A percentile compares a stretch with the other conserved stretches of the same genome.
phyloP scores from a whole-genome alignment of 208 protist genomes.

The Leishmania tropica region DNA sequence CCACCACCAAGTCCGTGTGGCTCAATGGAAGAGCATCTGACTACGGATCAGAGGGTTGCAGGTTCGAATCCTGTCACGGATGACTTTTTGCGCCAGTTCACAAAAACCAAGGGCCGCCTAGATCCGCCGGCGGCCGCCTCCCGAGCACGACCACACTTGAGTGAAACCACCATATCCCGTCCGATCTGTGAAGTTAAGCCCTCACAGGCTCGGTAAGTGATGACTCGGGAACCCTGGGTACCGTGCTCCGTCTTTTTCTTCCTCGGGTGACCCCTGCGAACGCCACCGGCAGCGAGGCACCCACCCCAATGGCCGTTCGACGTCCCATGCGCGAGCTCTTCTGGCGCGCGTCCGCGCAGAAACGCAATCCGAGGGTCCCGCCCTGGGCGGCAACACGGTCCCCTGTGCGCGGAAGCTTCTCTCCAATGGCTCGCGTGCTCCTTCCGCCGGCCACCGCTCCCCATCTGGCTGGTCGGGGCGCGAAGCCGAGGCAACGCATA shows the following conservation, averaged over 20 bases:
- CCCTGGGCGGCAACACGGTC: too few relatives aligned
- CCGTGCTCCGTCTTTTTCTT: neutral
- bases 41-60: conserved; percentile 91
- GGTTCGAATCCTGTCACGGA: conserved; percentile 91
- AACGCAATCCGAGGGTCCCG: too few relatives aligned
- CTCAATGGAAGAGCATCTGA: conserved; percentile 92
- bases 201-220: neutral
- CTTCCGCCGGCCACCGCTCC: too few relatives aligned
- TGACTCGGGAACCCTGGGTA: neutral
- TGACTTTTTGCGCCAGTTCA: conserved; percentile 39
- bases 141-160: neutral
- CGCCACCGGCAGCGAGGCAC: too few relatives aligned
- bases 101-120: neutral
- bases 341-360: too few relatives aligned
- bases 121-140: neutral
- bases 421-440: too few relatives aligned
- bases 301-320: too few relatives aligned
- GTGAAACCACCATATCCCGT: neutral
- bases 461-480: too few relatives aligned
- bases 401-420: too few relatives aligned
- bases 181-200: neutral
- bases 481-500: too few relatives aligned
- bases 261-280: neutral
- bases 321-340: too few relatives aligned
- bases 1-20: conserved; percentile 54